Evolutionary conservation across 768 basidiomycete species (phyloP), one percentile per base, ranked within the genome.

Genomic region (Cystobasidium onofrii): DNA sequence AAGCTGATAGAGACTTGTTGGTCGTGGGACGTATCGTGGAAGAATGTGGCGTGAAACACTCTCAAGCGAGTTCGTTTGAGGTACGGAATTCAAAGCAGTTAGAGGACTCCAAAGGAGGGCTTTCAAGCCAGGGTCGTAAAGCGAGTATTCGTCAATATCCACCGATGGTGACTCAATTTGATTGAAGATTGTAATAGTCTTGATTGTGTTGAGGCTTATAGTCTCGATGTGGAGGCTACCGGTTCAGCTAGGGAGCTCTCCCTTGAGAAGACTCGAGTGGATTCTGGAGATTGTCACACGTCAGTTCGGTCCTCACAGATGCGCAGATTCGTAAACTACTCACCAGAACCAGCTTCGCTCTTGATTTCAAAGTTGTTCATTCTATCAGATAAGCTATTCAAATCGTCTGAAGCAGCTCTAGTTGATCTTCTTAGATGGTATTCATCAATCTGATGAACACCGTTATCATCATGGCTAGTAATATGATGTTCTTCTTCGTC

Each of bases 311-410:
- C n/a, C n/a, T n/a, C n/a, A n/a, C n/a, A n/a, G n/a, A n/a, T n/a
- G n/a, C n/a, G n/a, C n/a, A n/a, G n/a, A n/a, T n/a, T n/a, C n/a
- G n/a, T n/a, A n/a, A n/a, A n/a, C n/a, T n/a, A 60, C 57, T 60
- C 27, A 60, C 57, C 57, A 60, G 57, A 60, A 60, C 57, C 57
- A 29, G 57, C 57, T 34, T 60, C 57, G 20, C 57, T 60, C 57
- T 60, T 60, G 20, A 60, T 60, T 29, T 60, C 57, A 60, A 60
- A 60, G 6, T 27, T 60, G 57, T 60, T 60, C 57, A 60, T 60
- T 60, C 57, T 27, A 60, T 60, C 57, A 27, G 57, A 60, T 27
- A 60, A 34, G 23, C 23, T 60, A 60, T 60, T 60, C 29, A 60
- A 34, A 34, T 60, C 57, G 23, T 60, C 57, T 20, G 57, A 60